phyloP scores from a whole-genome alignment of 2,329 filamentous ascomycete species.

The Calonectria montana region DNA sequence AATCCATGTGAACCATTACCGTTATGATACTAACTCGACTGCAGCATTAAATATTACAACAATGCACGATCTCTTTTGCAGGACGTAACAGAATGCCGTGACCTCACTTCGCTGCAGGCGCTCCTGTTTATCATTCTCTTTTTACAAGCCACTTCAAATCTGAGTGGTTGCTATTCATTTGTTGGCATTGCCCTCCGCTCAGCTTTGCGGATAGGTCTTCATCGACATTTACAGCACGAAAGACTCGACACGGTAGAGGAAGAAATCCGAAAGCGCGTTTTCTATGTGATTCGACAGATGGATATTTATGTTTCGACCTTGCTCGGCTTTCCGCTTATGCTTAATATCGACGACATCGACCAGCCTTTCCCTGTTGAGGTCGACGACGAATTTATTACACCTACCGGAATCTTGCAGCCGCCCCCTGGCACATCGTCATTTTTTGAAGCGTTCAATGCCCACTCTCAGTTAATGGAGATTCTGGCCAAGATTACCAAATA shows the following conservation, averaged over 20 bases:
- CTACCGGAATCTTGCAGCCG: conserved; percentile 65
- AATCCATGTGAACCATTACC: neutral
- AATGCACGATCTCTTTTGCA: conserved; percentile 73
- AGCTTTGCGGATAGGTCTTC: conserved; percentile 81
- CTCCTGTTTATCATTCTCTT: conserved; percentile 85
- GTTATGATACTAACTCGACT: conserved; percentile 34
- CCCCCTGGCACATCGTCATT: conserved; percentile 68
- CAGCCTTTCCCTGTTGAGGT: conserved; percentile 73
- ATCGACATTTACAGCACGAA: conserved; percentile 76
- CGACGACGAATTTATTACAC: conserved; percentile 75
- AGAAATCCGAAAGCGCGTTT: conserved; percentile 72
- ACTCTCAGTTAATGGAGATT: conserved; percentile 73
- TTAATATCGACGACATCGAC: conserved; percentile 74
- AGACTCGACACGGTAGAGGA: conserved; percentile 72
- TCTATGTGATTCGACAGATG: conserved; percentile 77
- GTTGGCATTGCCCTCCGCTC: conserved; percentile 82
- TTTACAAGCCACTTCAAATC: conserved; percentile 81
- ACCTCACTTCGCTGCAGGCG: conserved; percentile 79
- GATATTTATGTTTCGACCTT: conserved; percentile 77
- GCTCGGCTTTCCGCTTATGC: conserved; percentile 73
- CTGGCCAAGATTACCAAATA: conserved; percentile 72
- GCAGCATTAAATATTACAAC: conserved; percentile 80
- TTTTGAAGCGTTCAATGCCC: conserved; percentile 74
- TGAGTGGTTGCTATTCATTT: conserved; percentile 84
- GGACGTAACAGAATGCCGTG: conserved; percentile 76